Base-by-base conservation (phyloP, 495 filamentous ascomycete genomes). In the Aspergillus wentii region DNA sequence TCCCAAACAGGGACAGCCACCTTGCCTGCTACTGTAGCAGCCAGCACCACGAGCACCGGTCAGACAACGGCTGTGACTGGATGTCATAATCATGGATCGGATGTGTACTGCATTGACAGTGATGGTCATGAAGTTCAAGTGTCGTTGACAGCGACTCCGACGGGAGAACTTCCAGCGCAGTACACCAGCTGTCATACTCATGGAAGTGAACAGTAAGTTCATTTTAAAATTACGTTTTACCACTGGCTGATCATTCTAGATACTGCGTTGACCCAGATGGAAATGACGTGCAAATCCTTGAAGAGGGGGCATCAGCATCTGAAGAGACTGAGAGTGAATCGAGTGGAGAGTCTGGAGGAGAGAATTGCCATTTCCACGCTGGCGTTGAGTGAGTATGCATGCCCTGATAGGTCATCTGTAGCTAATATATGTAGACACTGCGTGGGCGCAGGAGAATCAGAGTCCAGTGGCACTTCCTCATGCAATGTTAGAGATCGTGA, bases 351-450 rank as follows among this genome's bases (percentile, higher is more conserved):
- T 38, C 43, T 6, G 48, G 28, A 3, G 31, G 41, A 14, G 26
- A 37, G 23, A 69, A 70, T 34, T 83, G 77, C 46, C 79, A 83
- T 46, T 82, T 79, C 53, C 78, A 85, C 43, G 78, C 77, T n/a
- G 79, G 77, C 5, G 71, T 83, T 14, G 77, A 82, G 74, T 79
- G 59, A 51, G 67, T 15, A n/a, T n/a, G n/a, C 14, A 21, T 6
- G 9, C 13, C n/a, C 27, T 10, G 17, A 32, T 19, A 1, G 20
- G 13, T 43, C 48, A 35, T 50, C 29, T 32, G 5, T 15, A 38
- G 21, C 44, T 37, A 19, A 41, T 5, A 2, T 6, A 30, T 14
- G 1, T 21, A 72, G 68, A 48, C 68, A 79, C 50, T 82, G 77
- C 40, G 58, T 63, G 14, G 62, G 66, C 22, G 59, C 34, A 9